Evolutionary conservation across 768 basidiomycete species (phyloP).

Genomic region (Suillus variegatus): DNA sequence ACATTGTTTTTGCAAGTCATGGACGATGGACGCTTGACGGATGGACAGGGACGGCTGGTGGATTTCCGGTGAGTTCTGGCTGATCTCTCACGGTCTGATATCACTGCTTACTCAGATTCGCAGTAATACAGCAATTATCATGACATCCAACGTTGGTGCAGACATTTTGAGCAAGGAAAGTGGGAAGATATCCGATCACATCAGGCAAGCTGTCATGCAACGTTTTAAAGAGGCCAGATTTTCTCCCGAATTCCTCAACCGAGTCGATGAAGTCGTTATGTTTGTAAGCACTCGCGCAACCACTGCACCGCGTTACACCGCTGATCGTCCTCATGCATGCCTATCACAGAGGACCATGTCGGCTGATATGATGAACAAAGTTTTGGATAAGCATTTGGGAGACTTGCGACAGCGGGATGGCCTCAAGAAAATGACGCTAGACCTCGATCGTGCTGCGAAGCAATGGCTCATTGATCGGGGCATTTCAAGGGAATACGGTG

Average conservation of each 20-base stretch:
- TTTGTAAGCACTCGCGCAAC: slow-evolving; percentile 33
- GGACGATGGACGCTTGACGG: slow-evolving; percentile 46
- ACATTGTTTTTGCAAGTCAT: slow-evolving; percentile 49
- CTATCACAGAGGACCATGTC: slow-evolving; percentile 37
- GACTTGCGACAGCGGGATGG: slow-evolving; percentile 45
- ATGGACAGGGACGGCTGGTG: slow-evolving; percentile 29
- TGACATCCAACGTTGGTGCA: slow-evolving; percentile 87
- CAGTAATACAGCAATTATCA: slow-evolving; percentile 84
- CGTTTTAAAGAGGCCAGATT: slow-evolving; percentile 73
- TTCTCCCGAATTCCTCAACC: slow-evolving; percentile 86
- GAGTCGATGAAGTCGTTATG: slow-evolving; percentile 79
- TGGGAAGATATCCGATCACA: slow-evolving; percentile 44
- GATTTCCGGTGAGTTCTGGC: slow-evolving; percentile 10
- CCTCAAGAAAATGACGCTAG: slow-evolving; percentile 40
- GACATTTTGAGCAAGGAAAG: slow-evolving; percentile 52
- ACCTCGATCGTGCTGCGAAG: slow-evolving; percentile 39
- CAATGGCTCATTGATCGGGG: slow-evolving; percentile 30
- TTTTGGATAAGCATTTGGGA: slow-evolving; percentile 45
- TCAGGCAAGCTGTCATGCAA: slow-evolving; percentile 64
- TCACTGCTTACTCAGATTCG: slow-evolving; percentile 11
- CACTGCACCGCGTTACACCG: not conserved
- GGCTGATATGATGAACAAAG: slow-evolving; percentile 37
- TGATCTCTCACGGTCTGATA: not conserved
- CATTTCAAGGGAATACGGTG: slow-evolving; percentile 43
- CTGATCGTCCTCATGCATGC: slow-evolving; percentile 13